Conservation (phyloP, 1,139 yeast species). For the Pichia sp. region DNA sequence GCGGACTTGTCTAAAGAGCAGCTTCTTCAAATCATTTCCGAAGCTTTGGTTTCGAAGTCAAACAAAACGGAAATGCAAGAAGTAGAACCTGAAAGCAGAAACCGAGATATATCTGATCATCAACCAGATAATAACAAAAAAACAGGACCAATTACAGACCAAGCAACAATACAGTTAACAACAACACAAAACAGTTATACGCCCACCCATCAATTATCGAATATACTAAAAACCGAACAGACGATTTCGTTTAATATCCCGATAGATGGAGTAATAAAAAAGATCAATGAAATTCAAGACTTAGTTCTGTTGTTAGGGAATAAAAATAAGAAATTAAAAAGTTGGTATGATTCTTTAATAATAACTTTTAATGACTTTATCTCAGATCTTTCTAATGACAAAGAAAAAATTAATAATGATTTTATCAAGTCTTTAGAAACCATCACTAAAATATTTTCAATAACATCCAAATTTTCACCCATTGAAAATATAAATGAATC, state of each 20-base stretch:
- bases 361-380: constrained; percentile 3
- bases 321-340: constrained; percentile 8
- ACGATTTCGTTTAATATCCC: constrained; percentile 10
- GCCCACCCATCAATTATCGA: neutral
- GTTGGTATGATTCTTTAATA: constrained; percentile 6
- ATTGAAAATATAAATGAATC: constrained; percentile 14
- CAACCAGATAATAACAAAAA: neutral
- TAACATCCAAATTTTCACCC: constrained; percentile 15
- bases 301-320: constrained; percentile 10
- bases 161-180: too few relatives aligned
- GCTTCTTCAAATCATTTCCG: constrained; percentile 5
- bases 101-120: too few relatives aligned
- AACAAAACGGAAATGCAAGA: too few relatives aligned
- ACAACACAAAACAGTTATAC: too few relatives aligned
- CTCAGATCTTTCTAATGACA: constrained; percentile 16
- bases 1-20: constrained; percentile 7
- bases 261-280: constrained; percentile 4
- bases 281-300: constrained; percentile 12
- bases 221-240: neutral
- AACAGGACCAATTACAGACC: too few relatives aligned
- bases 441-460: constrained; percentile 21
- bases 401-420: constrained; percentile 17
- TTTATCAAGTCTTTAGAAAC: constrained; percentile 25
- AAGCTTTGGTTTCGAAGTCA: constrained; percentile 7
- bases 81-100: too few relatives aligned